Evolutionary conservation across 108 stramenopile genomes (phyloP), one percentile per base, ranked within the genome.

Genomic region (Aurantiochytrium sp.): DNA sequence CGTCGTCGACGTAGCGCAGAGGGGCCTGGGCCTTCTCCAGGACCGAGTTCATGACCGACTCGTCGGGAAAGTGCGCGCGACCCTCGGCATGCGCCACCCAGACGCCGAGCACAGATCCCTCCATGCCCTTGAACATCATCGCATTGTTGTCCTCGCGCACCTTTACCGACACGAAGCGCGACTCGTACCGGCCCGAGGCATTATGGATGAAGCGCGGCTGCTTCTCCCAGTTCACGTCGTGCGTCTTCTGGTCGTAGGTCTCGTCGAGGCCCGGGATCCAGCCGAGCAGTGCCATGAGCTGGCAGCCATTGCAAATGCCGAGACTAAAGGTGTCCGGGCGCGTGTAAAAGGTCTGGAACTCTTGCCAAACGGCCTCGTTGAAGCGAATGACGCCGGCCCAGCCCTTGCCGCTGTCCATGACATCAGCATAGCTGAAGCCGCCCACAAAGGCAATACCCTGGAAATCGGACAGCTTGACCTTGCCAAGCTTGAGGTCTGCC

Each of bases 41-140:
- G n/a, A 96, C 95, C 41, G 68, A 69, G 6, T 94, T 93, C 55
- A 95, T 89, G 1, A 96, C 92, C 39, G 92, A 86, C 55, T 93
- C 55, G 88, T 97, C 95, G 17, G 99, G 97, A 92, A 98, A 99
- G 91, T 96, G 95, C 69, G 97, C 97, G 24, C 96, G 93, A 21
- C 98, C 99, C 92, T 99, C 99, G 36, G 97, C 98, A 89, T 99
- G 99, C 21, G 98, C 98, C 8, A 99, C 96, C 98, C 98, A 99
- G 48, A 99, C 96, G 52, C 99, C 99, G 24, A 99, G 92, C 6
- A 95, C 95, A 8, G 96, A 96, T 50, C 97, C 98, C 90, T 95
- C 98, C 99, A 99, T 99, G 36, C 96, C 98, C 90, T 91, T 91
- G 87, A 98, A 93, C 96, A 98, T 93, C 24, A 97, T 89, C 37